Conservation (phyloP, 1,139 yeast species). For the Groenewaldozyma sp. region DNA sequence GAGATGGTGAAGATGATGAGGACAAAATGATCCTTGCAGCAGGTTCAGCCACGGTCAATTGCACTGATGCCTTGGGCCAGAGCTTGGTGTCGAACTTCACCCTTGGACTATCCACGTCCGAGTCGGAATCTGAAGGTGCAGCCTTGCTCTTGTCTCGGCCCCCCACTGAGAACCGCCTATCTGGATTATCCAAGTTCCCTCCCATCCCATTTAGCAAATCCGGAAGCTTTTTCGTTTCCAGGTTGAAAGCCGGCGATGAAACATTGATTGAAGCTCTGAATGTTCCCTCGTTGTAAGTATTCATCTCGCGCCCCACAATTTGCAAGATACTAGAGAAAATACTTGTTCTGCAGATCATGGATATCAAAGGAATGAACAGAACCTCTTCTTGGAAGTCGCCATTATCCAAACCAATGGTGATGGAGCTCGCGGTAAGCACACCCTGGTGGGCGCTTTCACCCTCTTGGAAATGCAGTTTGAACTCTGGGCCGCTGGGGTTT, state of each 20-base stretch:
- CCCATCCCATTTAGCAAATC: constrained; percentile 11
- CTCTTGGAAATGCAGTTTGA: constrained; percentile 29
- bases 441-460: constrained; percentile 35
- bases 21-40: constrained; percentile 28
- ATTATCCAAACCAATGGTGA: constrained; percentile 26
- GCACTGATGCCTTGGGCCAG: constrained; percentile 28
- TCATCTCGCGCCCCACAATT: constrained; percentile 21
- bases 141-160: neutral
- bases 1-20: constrained; percentile 7
- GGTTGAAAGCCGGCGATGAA: constrained; percentile 32
- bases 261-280: constrained; percentile 28
- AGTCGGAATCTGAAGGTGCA: neutral
- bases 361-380: constrained; percentile 32
- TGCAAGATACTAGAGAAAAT: constrained; percentile 29
- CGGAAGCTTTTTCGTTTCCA: constrained; percentile 29
- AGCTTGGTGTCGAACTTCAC: constrained; percentile 9
- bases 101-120: neutral
- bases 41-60: constrained; percentile 32
- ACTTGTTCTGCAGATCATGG: constrained; percentile 31
- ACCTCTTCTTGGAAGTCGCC: constrained; percentile 29
- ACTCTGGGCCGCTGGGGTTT: constrained; percentile 32
- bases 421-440: constrained; percentile 30
- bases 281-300: constrained; percentile 21
- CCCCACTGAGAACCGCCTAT: constrained; percentile 1
- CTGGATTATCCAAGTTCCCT: neutral